Evolutionary conservation across 306 rosid species (phyloP), one percentile per base, ranked within the genome.

Genomic region (Pterocarpus macrocarpus): DNA sequence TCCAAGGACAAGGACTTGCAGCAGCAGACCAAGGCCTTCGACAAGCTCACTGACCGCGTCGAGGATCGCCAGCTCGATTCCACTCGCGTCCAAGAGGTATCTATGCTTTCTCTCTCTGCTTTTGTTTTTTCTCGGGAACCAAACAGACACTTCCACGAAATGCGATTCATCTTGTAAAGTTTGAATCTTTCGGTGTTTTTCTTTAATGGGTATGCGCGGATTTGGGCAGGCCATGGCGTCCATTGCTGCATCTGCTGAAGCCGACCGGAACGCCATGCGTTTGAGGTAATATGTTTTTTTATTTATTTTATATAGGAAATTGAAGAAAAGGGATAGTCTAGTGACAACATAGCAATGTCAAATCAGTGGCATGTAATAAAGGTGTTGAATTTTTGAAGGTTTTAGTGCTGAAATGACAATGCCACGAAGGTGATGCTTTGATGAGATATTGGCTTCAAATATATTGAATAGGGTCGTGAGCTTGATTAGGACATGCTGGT

Each of bases 21-120:
- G 83, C 93, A 93, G 36, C 99, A 95, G 89, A 95, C 93, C 83
- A 93, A 95, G 80, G 99, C 97, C 33, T 88, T 95, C 69, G 99
- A 95, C 76, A 93, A 95, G 81, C 99, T 95, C 85, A 95, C 98
- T 2, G 99, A 95, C 82, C 99, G 97, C 69, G 97, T 93, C 12
- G 99, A 95, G 70, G 99, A 95, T 89, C 98, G 99, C 47, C 99
- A 93, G 61, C 96, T 95, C 62, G 97, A 95, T 77, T 95, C 99
- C 62, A 89, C 99, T 77, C 97, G 99, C 5, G 99, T 95, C 82
- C 98, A 93, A 81, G 97, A 91, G 87, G 94, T 90, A 2, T 4
- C 11, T 12, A 0, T 12, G 3, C 55, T 12, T 12, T 49, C 55
- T 2, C 2, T 13, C 0, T 49, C 9, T 11, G 15, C 73, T 15